Evolutionary conservation across 306 rosid genomes (phyloP).

Genomic region (Fragaria nilgerrensis): DNA sequence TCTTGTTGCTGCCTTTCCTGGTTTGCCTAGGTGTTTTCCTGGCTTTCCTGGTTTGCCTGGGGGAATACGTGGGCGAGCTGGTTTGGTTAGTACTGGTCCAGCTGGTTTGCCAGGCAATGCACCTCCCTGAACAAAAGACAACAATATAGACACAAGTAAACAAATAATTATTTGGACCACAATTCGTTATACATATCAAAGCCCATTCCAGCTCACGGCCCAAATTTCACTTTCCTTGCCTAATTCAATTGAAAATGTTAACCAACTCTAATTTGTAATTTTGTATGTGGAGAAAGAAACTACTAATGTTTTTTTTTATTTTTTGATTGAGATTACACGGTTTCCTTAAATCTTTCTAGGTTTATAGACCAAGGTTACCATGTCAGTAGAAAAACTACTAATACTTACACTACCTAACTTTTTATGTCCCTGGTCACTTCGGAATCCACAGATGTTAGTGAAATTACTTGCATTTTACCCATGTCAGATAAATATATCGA

Average conservation of each 20-base stretch:
- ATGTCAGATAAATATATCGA: background rate
- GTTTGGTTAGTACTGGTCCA: background rate
- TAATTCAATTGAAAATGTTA: no score
- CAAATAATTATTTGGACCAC: background rate
- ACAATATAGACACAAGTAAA: background rate
- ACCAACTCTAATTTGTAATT: no score
- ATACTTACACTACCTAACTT: background rate
- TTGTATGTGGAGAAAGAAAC: no score
- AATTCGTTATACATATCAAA: background rate
- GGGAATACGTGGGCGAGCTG: background rate
- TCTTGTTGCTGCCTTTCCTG: background rate
- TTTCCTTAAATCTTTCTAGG: no score
- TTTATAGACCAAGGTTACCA: no score
- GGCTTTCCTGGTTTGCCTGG: background rate
- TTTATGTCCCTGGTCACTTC: background rate
- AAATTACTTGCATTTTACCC: background rate
- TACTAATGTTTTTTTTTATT: no score
- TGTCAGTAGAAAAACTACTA: no score
- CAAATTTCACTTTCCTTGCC: no score
- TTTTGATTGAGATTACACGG: no score
- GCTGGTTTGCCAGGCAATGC: slow-evolving; percentile 5
- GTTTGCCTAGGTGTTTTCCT: background rate
- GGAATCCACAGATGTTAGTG: background rate
- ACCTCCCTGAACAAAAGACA: slow-evolving; percentile 11
- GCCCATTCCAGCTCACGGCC: background rate